A percentile compares a stretch with the other conserved stretches of the same genome.
Conservation (phyloP, 352 stramenopile genomes). For the Bremia lactucae region DNA sequence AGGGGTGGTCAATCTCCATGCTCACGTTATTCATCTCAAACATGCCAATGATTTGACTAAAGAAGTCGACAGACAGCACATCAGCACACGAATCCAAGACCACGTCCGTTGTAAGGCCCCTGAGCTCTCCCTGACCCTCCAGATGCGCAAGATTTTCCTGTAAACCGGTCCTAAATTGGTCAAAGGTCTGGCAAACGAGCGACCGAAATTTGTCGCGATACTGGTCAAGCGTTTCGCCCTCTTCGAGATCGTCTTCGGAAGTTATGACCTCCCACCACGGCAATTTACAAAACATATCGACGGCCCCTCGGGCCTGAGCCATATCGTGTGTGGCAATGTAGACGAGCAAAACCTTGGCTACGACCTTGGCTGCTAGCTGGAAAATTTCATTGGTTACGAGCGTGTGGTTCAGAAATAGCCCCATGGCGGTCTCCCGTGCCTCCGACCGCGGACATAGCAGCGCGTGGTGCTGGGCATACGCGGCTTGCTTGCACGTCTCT, state of each 20-base stretch:
- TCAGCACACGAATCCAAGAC: slow-evolving; percentile 40
- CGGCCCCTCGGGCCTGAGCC: slow-evolving; percentile 37
- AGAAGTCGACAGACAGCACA: slow-evolving; percentile 69
- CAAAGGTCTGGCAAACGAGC: slow-evolving; percentile 48
- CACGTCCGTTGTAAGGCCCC: slow-evolving; percentile 39
- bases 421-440: slow-evolving; percentile 47
- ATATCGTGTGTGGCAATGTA: slow-evolving; percentile 53
- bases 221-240: slow-evolving; percentile 52
- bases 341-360: slow-evolving; percentile 57
- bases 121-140: slow-evolving; percentile 38
- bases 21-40: slow-evolving; percentile 97
- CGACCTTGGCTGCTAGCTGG: slow-evolving; percentile 82
- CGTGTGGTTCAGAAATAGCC: slow-evolving; percentile 70
- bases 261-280: slow-evolving; percentile 87
- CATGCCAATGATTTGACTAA: slow-evolving; percentile 87
- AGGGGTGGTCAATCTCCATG: slow-evolving; percentile 82
- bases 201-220: slow-evolving; percentile 56
- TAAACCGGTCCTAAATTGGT: slow-evolving; percentile 39
- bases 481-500: slow-evolving; percentile 46
- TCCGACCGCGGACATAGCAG: slow-evolving; percentile 51
- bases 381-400: slow-evolving; percentile 91
- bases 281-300: slow-evolving; percentile 85
- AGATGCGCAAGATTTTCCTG: slow-evolving; percentile 41
- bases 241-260: slow-evolving; percentile 46
- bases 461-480: slow-evolving; percentile 69